Base-by-base conservation (phyloP, 257 asterid species). In the Penstemon newberryi region DNA sequence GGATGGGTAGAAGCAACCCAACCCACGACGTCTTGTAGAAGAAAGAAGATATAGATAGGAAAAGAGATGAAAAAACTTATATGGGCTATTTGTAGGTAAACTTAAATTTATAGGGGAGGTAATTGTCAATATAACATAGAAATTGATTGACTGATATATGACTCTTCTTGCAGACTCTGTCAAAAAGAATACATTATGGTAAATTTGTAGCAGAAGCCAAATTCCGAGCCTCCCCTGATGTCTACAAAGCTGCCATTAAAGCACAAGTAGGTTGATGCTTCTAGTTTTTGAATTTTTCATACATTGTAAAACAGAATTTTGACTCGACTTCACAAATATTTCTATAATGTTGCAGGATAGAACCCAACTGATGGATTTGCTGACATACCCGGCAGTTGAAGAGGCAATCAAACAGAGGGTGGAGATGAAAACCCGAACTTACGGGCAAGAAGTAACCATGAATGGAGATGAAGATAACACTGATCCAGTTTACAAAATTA, bases 141-240 rank as follows among this genome's bases (percentile, higher is more conserved):
- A 15, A 49, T 49, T 9, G 54, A 0, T 43, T 43, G 51, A 73
- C 61, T 60, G 36, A 56, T 57, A 56, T 2, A 25, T 25, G 11
- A 44, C 19, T 38, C 56, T 13, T 9, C 74, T 63, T 69, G 74
- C 80, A 93, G 97, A 81, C 74, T 43, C 74, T 93, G 69, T 90
- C 99, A 8, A 93, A 93, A 85, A 86, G 99, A 80, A 89, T 89
- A 65, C 99, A 94, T 81, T 94, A 91, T 1, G 97, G 97, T 41
- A 94, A 91, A 82, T 94, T 94, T 72, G 99, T 94, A 12, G 97
- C 99, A 12, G 99, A 94, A 78, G 97, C 97, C 5, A 94, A 91
- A 75, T 94, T 81, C 55, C 81, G 81, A 18, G 89, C 76, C 33
- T 84, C 95, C 18, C 96, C 99, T 3, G 96, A 85, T 58, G 81